Percentiles rank a stretch among this genome's conserved stretches.
phyloP scores from a whole-genome alignment of 768 basidiomycete species.

The Hypholoma fasciculare region DNA sequence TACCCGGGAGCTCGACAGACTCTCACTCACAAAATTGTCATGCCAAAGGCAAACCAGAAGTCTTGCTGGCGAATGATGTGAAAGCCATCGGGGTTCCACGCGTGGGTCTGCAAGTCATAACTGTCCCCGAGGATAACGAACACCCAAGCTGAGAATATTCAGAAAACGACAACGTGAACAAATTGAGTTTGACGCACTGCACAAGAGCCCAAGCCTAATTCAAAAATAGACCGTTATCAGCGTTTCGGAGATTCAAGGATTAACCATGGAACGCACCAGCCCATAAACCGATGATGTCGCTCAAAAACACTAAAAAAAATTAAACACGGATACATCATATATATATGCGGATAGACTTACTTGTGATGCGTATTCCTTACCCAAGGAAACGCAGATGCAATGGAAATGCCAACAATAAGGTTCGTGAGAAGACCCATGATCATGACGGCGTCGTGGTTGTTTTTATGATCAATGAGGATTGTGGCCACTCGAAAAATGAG shows the following conservation, averaged over 20 bases:
- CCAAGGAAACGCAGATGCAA: slow-evolving; percentile 75
- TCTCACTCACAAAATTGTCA: slow-evolving; percentile 66
- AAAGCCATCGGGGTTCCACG: slow-evolving; percentile 63
- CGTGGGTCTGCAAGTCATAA: slow-evolving; percentile 53
- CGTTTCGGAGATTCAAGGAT: background rate
- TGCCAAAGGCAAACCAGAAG: slow-evolving; percentile 76
- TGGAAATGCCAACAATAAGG: slow-evolving; percentile 58
- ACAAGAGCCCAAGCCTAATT: slow-evolving; percentile 47
- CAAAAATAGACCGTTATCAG: background rate
- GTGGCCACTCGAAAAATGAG: slow-evolving; percentile 60
- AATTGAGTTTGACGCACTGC: slow-evolving; percentile 41
- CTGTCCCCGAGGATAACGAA: slow-evolving; percentile 71
- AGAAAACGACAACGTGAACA: background rate
- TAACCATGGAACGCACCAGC: slow-evolving; percentile 52
- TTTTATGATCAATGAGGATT: slow-evolving; percentile 49
- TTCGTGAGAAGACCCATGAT: slow-evolving; percentile 63
- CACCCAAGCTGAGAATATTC: slow-evolving; percentile 47
- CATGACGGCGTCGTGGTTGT: slow-evolving; percentile 56
- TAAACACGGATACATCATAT: background rate
- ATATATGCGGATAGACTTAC: slow-evolving; percentile 35
- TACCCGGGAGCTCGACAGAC: background rate
- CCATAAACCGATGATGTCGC: slow-evolving; percentile 79
- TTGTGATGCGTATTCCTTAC: slow-evolving; percentile 82
- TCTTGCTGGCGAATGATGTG: slow-evolving; percentile 68
- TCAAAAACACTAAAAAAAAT: slow-evolving; percentile 63